Conservation (phyloP, 768 basidiomycete species). For the Calocera viscosa region DNA sequence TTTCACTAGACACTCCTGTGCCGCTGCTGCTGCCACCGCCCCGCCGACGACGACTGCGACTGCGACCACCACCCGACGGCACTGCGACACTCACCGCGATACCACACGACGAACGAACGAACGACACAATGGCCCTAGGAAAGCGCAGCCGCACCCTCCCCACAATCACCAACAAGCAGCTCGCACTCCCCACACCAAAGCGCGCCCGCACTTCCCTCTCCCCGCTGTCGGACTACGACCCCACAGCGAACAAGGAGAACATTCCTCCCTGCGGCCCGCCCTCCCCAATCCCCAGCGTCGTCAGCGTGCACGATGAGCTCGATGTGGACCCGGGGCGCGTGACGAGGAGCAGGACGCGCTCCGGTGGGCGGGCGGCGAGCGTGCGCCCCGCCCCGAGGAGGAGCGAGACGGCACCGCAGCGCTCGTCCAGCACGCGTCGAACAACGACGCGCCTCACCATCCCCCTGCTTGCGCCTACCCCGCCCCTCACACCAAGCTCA, state of each 20-base stretch:
- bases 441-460: not conserved
- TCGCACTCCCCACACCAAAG: slow-evolving; percentile 32
- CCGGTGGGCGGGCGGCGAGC: not conserved
- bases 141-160: not conserved
- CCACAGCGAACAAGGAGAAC: slow-evolving; percentile 56
- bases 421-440: not conserved
- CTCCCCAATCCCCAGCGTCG: not conserved
- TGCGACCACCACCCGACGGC: not conserved
- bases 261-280: slow-evolving; percentile 42
- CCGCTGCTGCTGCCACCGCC: not conserved
- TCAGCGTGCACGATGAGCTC: slow-evolving; percentile 6
- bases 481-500: not conserved
- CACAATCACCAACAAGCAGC: not conserved
- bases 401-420: not conserved
- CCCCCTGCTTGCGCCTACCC: not conserved
- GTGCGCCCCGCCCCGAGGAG: too few species aligned
- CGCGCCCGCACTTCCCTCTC: slow-evolving; percentile 41
- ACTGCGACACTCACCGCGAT: not conserved
- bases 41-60: not conserved
- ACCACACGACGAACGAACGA: too few species aligned
- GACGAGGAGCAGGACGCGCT: not conserved
- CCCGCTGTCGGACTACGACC: slow-evolving; percentile 36
- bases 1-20: not conserved
- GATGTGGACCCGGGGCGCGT: not conserved
- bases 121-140: not conserved